Base-by-base conservation (phyloP, 1,284 basidiomycete species). In the Peniophora sp. region DNA sequence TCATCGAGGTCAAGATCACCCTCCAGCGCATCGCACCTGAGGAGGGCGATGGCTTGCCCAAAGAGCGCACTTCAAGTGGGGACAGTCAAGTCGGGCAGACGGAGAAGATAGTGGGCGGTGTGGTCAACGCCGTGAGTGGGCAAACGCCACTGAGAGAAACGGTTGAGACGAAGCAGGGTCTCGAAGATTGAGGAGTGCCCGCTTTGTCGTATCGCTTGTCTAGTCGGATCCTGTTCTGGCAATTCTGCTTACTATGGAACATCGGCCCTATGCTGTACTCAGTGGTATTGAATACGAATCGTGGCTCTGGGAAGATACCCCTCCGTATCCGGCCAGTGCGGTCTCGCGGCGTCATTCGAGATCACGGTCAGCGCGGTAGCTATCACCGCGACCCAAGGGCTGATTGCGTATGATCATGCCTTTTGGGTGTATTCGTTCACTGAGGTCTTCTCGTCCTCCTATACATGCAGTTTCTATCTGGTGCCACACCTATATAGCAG, bases 1-100 rank as follows among this genome's bases (percentile, higher is more conserved):
- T 92, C 22, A 60, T 90, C 16, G 79, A 88, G 55, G 71, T 90
- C 11, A 76, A 78, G 50, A 69, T 87, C 25, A 69, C 70, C 10
- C 69, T 85, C 61, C 70, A 73, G 53, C 76, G 73, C 49, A 49
- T 63, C 5, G 23, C 43, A 49, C 49, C 57, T 53, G n/a, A 46
- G 22, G 3, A 45, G 27, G 16, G 41, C 49, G 2, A 61, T 59
- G 16, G 63, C 66, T 54, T 65, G 66, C 17, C 64, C 66, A 32
- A 32, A 2, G 56, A 61, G 17, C 53, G 58, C 24, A 49, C 55
- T 44, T 54, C 50, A n/a, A 63, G 61, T 34, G 59, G 55, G 27
- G 62, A 63, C 43, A 58, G 52, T 17, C 52, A 47, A 19, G 47
- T 17, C 12, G 53, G 55, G n/a, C 54, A 56, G 23, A 58, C 55